Evolutionary conservation across 2,329 filamentous ascomycete species (phyloP), one percentile per base, ranked within the genome.

Genomic region (Aureobasidium sp.): DNA sequence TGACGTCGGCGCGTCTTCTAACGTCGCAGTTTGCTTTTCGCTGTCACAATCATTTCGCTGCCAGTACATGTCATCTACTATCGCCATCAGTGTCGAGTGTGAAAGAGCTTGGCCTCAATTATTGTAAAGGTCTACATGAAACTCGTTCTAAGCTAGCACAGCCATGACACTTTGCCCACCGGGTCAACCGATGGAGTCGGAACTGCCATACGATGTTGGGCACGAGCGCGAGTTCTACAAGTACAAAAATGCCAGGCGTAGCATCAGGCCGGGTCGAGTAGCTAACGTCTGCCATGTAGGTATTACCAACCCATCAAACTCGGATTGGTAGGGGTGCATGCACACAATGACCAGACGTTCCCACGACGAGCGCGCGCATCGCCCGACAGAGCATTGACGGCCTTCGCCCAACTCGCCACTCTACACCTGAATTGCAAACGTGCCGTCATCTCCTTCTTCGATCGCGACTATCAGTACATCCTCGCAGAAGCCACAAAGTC

Each of bases 401-500:
- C 76, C 3, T 77, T 78, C 62, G 72, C 78, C 9, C 81, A 84
- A 66, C 71, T 84, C 31, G 79, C 77, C 25, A 74, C 79, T 13
- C 72, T 81, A 57, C 72, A 78, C 0, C 70, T 81, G 45, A 72
- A 75, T 13, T 74, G 75, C 38, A 74, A 77, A 61, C 75, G 80
- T 35, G 74, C 74, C 29, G 78, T 82, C 74, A 74, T 83, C 5
- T 81, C 79, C 62, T 72, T 83, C 53, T 79, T 82, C 64, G 80
- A 81, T 64, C 67, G 70, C 2, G 69, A 71, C 2, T 74, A 73
- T 17, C 79, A 81, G 65, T 81, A 79, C 55, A 75, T 83, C 51
- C 72, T 83, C 42, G 80, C 80, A 33, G 80, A 82, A 66, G 77
- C 78, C 8, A 82, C 80, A 0, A 75, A 72, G 51, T 77, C 74